phyloP scores from a whole-genome alignment of 2,329 filamentous ascomycete species.

The Coleophoma cylindrospora region DNA sequence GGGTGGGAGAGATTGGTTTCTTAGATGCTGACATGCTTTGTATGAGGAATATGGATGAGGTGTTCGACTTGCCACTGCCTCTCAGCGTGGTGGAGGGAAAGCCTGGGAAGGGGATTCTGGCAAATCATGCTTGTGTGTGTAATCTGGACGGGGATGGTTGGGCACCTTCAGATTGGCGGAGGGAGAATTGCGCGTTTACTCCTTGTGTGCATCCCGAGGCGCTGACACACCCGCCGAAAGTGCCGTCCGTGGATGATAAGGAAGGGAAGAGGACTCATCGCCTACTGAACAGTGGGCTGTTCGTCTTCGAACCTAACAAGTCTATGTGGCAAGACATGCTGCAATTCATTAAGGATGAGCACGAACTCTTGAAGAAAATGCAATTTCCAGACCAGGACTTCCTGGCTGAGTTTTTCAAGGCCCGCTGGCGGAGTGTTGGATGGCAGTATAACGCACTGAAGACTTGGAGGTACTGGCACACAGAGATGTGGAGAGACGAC shows the following conservation, averaged over 20 bases:
- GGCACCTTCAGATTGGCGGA: not conserved
- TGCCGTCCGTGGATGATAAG: constrained; percentile 19
- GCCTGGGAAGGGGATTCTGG: not conserved
- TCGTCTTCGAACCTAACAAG: constrained; percentile 40
- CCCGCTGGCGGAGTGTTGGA: constrained; percentile 48
- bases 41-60: not conserved
- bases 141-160: not conserved
- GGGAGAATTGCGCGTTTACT: not conserved
- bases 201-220: constrained; percentile 30
- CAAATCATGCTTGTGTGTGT: not conserved
- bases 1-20: not conserved
- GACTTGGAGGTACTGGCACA: constrained; percentile 50
- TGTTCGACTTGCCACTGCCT: not conserved
- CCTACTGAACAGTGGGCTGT: constrained; percentile 46
- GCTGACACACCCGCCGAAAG: constrained; percentile 25
- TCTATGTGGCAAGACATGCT: constrained; percentile 34
- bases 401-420: constrained; percentile 45
- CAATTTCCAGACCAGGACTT: constrained; percentile 54
- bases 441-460: constrained; percentile 60
- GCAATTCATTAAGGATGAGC: constrained; percentile 29
- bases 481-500: constrained; percentile 48
- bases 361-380: constrained; percentile 34
- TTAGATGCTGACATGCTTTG: not conserved
- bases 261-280: constrained; percentile 31
- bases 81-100: not conserved